phyloP scores from a whole-genome alignment of 345 rosid genomes.

The Nephelium lappaceum region DNA sequence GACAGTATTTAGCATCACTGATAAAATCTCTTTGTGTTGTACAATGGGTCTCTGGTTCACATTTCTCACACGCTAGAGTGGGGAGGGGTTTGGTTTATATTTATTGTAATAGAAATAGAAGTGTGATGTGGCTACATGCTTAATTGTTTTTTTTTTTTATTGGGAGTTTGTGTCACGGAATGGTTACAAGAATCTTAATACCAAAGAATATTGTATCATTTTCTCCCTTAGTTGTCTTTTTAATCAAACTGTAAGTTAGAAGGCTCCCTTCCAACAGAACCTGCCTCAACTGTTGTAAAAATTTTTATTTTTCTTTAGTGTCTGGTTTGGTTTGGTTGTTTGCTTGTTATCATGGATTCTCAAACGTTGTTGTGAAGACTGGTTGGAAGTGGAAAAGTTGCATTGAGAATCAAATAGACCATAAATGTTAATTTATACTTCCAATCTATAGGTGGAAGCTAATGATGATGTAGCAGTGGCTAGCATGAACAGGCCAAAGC shows the following conservation, averaged over 20 bases:
- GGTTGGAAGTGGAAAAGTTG: not conserved
- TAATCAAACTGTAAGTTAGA: not conserved
- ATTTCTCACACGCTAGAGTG: not conserved
- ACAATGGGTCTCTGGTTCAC: not conserved
- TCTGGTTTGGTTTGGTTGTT: not conserved
- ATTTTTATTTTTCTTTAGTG: not conserved
- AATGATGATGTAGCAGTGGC: constrained; percentile 88
- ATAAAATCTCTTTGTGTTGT: not conserved
- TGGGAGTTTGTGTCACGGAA: not conserved
- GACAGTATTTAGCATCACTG: not conserved
- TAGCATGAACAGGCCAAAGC: constrained; percentile 83
- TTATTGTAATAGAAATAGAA: not conserved
- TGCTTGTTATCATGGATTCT: not conserved
- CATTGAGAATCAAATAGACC: not conserved
- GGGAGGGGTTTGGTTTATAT: not conserved
- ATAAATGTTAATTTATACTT: not conserved
- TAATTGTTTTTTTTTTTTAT: not conserved
- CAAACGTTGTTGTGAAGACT: not conserved
- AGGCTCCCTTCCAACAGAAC: not conserved
- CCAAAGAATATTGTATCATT: not conserved
- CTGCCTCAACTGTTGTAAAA: not conserved
- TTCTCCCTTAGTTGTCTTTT: not conserved
- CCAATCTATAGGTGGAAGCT: constrained; percentile 64
- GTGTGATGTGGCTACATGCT: not conserved
- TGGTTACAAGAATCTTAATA: not conserved